Conservation (phyloP, 768 basidiomycete genomes). For the Chalciporus sphaerocephalus region DNA sequence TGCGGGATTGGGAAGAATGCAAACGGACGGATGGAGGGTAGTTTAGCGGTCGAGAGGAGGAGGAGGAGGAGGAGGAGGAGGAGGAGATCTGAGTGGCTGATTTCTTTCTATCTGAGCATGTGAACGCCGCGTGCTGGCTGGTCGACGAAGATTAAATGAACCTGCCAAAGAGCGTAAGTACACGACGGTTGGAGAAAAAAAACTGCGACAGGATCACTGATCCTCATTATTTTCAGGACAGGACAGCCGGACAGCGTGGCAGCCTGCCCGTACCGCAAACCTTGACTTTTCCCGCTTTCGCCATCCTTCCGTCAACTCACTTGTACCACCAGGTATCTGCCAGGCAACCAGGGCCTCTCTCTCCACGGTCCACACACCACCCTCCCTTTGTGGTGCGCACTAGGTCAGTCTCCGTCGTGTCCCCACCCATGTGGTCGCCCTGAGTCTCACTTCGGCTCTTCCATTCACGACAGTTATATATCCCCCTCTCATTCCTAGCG, state of each 20-base stretch:
- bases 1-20: background rate
- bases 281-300: conserved; percentile 21
- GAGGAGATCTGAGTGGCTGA: too few species aligned
- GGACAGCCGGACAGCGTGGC: conserved; percentile 30
- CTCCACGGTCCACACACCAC: conserved; percentile 2
- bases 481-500: conserved; percentile 14
- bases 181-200: background rate
- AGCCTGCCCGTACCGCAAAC: conserved; percentile 24
- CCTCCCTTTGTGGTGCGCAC: conserved; percentile 4
- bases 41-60: background rate
- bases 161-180: conserved; percentile 24
- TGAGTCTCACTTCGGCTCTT: conserved; percentile 31
- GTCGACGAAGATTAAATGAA: conserved; percentile 12
- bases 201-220: conserved; percentile 9
- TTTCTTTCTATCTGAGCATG: background rate
- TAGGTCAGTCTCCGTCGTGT: conserved; percentile 26
- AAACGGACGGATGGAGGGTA: background rate
- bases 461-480: conserved; percentile 32
- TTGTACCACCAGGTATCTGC: conserved; percentile 25
- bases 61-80: background rate
- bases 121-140: conserved; percentile 6
- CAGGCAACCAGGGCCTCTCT: conserved; percentile 26
- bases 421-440: conserved; percentile 30
- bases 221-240: conserved; percentile 16
- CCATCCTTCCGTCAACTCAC: conserved; percentile 20